Evolutionary conservation across 192 early-diverging fungal species (phyloP), one percentile per base, ranked within the genome.

Genomic region (Physocladia obscura): DNA sequence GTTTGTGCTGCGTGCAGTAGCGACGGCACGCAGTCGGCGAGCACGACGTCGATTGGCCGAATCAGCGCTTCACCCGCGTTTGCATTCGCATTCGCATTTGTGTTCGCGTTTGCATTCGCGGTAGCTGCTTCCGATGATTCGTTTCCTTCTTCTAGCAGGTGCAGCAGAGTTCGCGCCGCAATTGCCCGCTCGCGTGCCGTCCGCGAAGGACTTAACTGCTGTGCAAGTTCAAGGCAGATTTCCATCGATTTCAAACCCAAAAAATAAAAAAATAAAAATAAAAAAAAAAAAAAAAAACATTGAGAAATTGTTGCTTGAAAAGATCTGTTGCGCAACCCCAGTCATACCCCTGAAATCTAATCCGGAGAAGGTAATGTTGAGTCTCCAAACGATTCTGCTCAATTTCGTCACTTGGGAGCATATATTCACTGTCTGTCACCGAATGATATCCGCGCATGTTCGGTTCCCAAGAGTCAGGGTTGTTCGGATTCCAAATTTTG

Each of bases 1-100:
- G 37, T 51, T 36, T 72, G 70, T 8, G 70, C 70, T 8, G 70
- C 70, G 21, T 72, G 70, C 17, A 72, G 70, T 24, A 72, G 70
- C 22, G 70, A 61, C 22, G 70, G 70, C 30, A 62, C 50, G 34
- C 48, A 29, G 51, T 72, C 70, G 15, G 60, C 60, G n/a, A 72
- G 60, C n/a, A 72, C 30, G 15, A 72, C 37, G 37, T 72, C 70
- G 60, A 72, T 62, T 6, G 70, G 49, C 5, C 70, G 59, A 32
- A 72, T 35, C 6, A 37, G 21, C 15, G 57, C 35, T 29, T 38
- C 39, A 26, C 11, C 30, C 37, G 57, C 15, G 24, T 59, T 24
- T 4, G 5, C 37, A 24, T 11, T 19, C 11, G 37, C 15, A 8
- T 15, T 17, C 24, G 11, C 11, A n/a, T n/a, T n/a, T n/a, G n/a